These are phyloP conservation scores for Aureobasidium leucospermi DNA, from an alignment of 2,329 filamentous ascomycete genomes.

Conservation along the genomic window DNA sequence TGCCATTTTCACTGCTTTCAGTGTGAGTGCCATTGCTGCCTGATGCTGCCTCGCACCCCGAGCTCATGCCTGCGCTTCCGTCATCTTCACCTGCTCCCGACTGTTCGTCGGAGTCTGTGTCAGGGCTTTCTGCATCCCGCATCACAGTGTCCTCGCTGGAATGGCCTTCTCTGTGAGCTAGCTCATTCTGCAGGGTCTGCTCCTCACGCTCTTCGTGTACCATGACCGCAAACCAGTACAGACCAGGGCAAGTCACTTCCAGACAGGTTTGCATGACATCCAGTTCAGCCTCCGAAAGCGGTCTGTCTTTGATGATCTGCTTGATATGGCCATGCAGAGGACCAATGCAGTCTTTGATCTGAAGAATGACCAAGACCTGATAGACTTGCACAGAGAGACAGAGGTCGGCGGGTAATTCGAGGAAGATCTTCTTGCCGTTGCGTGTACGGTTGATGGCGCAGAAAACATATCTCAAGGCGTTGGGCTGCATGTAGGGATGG, in stretches of 20 bases:
- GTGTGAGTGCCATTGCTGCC: no score
- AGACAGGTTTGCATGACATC: neutral
- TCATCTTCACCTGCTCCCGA: no score
- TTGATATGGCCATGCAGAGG: neutral
- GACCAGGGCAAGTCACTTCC: neutral
- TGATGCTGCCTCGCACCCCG: no score
- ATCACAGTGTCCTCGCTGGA: no score
- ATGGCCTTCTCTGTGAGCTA: no score
- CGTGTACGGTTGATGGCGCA: neutral
- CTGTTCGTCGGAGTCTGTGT: no score
- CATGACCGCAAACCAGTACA: neutral
- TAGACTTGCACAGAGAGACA: neutral
- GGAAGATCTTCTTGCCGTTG: neutral
- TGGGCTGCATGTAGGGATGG: neutral
- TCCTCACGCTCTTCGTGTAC: neutral
- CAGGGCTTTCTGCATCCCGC: no score
- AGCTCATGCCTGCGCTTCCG: no score
- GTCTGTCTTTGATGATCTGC: neutral
- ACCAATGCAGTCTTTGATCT: neutral
- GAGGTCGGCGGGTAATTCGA: neutral
- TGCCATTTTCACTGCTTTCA: no score
- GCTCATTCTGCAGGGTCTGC: no score
- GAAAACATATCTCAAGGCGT: neutral
- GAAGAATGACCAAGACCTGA: neutral
- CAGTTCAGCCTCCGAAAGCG: neutral